Conservation (phyloP, 2,329 filamentous ascomycete species). For the Furcasterigmium sp. region DNA sequence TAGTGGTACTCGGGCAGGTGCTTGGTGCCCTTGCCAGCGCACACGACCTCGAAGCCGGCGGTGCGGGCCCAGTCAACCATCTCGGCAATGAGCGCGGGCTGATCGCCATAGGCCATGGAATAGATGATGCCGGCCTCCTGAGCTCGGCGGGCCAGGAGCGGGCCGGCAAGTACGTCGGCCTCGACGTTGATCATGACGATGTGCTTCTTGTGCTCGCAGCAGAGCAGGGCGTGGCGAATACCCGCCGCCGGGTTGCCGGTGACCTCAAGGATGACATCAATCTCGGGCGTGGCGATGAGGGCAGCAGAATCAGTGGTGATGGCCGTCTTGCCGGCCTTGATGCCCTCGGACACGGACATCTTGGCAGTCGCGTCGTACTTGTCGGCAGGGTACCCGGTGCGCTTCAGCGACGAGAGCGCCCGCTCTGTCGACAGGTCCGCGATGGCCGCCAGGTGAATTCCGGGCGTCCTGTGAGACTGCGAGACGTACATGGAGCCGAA, state of each 20-base stretch:
- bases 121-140: constrained; percentile 40
- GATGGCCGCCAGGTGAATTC: constrained; percentile 35
- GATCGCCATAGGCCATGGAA: constrained; percentile 40
- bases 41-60: constrained; percentile 37
- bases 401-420: constrained; percentile 31
- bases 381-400: constrained; percentile 32
- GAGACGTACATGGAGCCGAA: constrained; percentile 43
- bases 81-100: constrained; percentile 36
- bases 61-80: constrained; percentile 37
- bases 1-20: constrained; percentile 38
- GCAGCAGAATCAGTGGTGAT: constrained; percentile 35
- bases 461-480: constrained; percentile 34
- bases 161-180: constrained; percentile 36
- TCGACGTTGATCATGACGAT: constrained; percentile 43
- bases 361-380: constrained; percentile 27
- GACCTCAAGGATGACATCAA: constrained; percentile 37
- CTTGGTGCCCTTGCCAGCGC: constrained; percentile 39
- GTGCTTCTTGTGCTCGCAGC: constrained; percentile 41
- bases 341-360: constrained; percentile 29
- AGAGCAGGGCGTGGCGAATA: constrained; percentile 34
- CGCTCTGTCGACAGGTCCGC: constrained; percentile 35
- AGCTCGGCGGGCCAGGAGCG: constrained; percentile 32
- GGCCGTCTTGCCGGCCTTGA: constrained; percentile 31
- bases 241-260: constrained; percentile 37
- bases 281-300: constrained; percentile 34